Evolutionary conservation across 106 monocot genomes (phyloP).

Genomic region (Platanthera zijinensis): DNA sequence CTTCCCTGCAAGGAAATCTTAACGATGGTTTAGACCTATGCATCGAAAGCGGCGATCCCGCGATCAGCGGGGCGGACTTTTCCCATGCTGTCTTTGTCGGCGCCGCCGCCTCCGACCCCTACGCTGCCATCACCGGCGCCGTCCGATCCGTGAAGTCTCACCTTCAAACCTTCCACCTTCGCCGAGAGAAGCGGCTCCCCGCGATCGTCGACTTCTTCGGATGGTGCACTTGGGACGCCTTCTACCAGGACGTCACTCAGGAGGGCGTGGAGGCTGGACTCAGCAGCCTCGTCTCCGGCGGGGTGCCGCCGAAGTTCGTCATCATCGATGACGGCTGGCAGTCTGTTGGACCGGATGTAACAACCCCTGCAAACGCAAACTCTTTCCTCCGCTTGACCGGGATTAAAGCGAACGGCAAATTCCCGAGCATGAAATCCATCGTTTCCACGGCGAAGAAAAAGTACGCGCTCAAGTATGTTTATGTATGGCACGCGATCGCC

Average conservation of each 20-base stretch:
- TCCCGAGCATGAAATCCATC: conserved; percentile 59
- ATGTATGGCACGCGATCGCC: conserved; percentile 87
- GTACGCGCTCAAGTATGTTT: conserved; percentile 73
- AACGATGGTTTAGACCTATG: conserved; percentile 60
- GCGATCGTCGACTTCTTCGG: conserved; percentile 79
- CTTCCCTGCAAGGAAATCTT: conserved; percentile 64
- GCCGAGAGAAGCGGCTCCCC: conserved; percentile 61
- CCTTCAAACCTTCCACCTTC: conserved; percentile 57
- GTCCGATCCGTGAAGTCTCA: conserved; percentile 52
- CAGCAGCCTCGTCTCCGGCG: conserved; percentile 38
- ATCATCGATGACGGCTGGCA: conserved; percentile 99
- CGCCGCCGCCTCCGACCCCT: conserved; percentile 58
- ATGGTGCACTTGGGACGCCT: conserved; percentile 99
- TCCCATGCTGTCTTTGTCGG: conserved; percentile 52
- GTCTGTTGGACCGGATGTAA: conserved; percentile 39
- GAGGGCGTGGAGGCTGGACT: conserved; percentile 85
- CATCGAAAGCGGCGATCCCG: conserved; percentile 72
- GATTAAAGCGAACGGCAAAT: conserved; percentile 80
- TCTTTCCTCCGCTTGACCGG: conserved; percentile 55
- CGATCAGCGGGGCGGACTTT: conserved; percentile 26
- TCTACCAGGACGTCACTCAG: conserved; percentile 83
- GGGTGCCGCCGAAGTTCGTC: conserved; percentile 75
- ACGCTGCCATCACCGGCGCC: conserved; percentile 63
- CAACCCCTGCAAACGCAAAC: background rate
- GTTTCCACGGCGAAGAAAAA: conserved; percentile 60